A percentile compares a stretch with the other conserved stretches of the same genome.
Conservation (phyloP, 257 asterid species). For the Ligustrum vulgare region DNA sequence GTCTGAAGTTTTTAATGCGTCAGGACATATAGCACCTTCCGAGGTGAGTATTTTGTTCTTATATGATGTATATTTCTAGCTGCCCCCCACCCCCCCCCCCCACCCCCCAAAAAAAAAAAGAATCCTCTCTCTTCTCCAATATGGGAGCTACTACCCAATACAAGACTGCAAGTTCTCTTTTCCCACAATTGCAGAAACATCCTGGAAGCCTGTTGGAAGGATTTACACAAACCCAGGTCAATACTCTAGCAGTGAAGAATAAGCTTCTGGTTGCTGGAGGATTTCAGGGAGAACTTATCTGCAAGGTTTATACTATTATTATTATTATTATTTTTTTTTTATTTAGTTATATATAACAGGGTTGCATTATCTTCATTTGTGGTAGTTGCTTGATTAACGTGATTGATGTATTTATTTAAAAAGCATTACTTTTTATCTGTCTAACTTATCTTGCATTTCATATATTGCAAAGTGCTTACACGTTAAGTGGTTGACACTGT, state of each 20-base stretch:
- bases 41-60: conserved; percentile 52
- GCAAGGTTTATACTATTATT: conserved; percentile 54
- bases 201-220: conserved; percentile 95
- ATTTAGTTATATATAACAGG: background rate
- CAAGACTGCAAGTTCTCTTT: conserved; percentile 1
- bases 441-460: background rate
- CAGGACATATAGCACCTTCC: conserved; percentile 82
- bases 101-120: no score
- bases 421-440: conserved; percentile 11
- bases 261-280: conserved; percentile 95
- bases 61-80: background rate
- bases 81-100: no score
- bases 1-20: conserved; percentile 75
- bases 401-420: background rate
- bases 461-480: background rate
- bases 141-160: background rate
- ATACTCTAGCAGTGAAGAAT: conserved; percentile 89
- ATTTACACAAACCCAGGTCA: conserved; percentile 89
- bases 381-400: conserved; percentile 6
- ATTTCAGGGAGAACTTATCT: conserved; percentile 91
- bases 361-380: conserved; percentile 7
- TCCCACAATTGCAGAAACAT: conserved; percentile 59
- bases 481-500: background rate
- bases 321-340: background rate
- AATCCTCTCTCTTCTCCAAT: conserved; percentile 1